These are phyloP conservation scores for Sisymbrium altissimum DNA, from an alignment of 345 rosid species.

Conservation along the genomic window DNA sequence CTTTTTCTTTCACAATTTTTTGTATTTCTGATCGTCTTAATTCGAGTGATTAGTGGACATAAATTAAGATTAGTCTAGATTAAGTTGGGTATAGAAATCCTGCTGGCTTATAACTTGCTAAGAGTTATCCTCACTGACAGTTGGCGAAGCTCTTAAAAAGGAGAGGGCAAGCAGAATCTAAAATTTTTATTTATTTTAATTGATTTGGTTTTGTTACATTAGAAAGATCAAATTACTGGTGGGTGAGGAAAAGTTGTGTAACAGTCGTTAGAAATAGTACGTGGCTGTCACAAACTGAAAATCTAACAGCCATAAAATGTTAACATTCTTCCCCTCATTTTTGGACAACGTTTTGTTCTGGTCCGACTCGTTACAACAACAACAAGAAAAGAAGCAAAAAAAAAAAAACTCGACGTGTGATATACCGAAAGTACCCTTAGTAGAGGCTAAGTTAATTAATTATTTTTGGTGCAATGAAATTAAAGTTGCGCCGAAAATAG, in stretches of 20 bases:
- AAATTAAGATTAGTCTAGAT: constrained; percentile 1
- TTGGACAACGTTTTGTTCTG: constrained; percentile 35
- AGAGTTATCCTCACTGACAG: constrained; percentile 17
- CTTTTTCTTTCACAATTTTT: background rate
- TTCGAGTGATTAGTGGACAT: constrained; percentile 15
- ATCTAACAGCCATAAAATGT: constrained; percentile 17
- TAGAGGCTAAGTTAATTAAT: background rate
- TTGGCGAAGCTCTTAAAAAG: constrained; percentile 15
- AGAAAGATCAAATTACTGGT: constrained; percentile 21
- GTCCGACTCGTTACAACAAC: constrained; percentile 25
- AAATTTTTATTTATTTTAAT: background rate
- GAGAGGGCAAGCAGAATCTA: constrained; percentile 20
- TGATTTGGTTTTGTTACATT: background rate
- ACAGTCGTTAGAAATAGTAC: constrained; percentile 19
- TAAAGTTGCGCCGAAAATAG: constrained; percentile 16
- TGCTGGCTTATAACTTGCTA: constrained; percentile 18
- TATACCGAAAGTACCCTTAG: background rate
- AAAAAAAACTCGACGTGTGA: fast-evolving
- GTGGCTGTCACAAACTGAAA: constrained; percentile 33
- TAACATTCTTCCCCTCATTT: constrained; percentile 17
- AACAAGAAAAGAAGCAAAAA: background rate
- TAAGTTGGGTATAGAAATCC: background rate
- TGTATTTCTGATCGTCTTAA: background rate
- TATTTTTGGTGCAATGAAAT: background rate
- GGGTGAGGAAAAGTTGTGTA: constrained; percentile 17